These are phyloP conservation scores for Punica granatum DNA, from an alignment of 345 rosid species.

Conservation along the genomic window DNA sequence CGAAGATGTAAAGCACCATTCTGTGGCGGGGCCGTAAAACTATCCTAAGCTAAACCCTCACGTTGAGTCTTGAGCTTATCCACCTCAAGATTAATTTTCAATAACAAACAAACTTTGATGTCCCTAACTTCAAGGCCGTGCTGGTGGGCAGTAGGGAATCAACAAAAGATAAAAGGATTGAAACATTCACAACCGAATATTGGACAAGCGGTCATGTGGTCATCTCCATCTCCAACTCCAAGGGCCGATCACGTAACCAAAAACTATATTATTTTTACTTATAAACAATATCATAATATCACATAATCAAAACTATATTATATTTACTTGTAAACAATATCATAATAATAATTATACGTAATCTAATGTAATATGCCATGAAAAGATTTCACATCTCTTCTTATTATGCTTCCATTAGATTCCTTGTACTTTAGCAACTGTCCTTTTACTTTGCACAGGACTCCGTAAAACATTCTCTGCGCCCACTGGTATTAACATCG, in stretches of 20 bases:
- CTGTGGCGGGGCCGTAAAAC: no score
- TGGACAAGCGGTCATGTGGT: not conserved
- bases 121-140: not conserved
- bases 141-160: not conserved
- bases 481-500: not conserved
- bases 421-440: not conserved
- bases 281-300: no score
- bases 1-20: no score
- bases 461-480: not conserved
- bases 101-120: not conserved
- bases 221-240: not conserved
- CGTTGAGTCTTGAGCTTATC: not conserved
- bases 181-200: not conserved
- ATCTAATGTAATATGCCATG: not conserved
- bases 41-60: not conserved
- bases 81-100: not conserved
- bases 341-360: no score
- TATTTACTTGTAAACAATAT: no score
- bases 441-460: not conserved
- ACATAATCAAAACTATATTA: no score
- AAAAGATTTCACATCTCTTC: not conserved
- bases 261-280: no score
- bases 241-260: no score
- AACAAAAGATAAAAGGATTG: not conserved
- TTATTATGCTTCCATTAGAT: not conserved